phyloP scores from a whole-genome alignment of 192 early-diverging fungal species.

The Physocladia obscura region DNA sequence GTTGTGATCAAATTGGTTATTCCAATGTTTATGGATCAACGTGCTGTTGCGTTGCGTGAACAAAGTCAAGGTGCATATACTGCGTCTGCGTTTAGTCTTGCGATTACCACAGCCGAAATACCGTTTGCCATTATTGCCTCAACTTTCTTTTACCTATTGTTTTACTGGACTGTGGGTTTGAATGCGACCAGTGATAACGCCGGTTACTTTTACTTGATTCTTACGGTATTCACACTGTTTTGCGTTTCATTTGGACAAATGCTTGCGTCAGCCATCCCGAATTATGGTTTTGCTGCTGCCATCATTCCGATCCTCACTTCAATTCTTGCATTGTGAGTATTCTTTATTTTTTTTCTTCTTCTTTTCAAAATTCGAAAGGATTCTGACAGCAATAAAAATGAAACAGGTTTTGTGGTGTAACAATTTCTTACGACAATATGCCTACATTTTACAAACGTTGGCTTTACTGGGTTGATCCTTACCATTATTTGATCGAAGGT shows the following conservation, averaged over 20 bases:
- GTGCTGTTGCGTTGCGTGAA: constrained; percentile 68
- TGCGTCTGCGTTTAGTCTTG: constrained; percentile 63
- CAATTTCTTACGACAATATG: constrained; percentile 45
- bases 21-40: constrained; percentile 67
- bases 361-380: too few relatives aligned
- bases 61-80: constrained; percentile 66
- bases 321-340: constrained; percentile 52
- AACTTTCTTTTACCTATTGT: constrained; percentile 68
- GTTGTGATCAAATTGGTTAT: constrained; percentile 70
- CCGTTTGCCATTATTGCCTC: constrained; percentile 66
- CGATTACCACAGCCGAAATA: constrained; percentile 66
- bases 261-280: constrained; percentile 66
- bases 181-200: constrained; percentile 43
- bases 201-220: constrained; percentile 64
- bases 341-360: background rate
- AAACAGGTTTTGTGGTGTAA: too few relatives aligned
- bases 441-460: constrained; percentile 9
- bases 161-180: constrained; percentile 77
- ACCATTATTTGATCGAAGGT: constrained; percentile 29
- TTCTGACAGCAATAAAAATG: too few relatives aligned
- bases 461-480: constrained; percentile 27
- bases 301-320: constrained; percentile 69
- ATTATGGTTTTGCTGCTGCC: constrained; percentile 56
- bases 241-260: constrained; percentile 69
- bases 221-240: constrained; percentile 59